phyloP scores from a whole-genome alignment of 169 alveolate species.

The Plasmodium falciparum region DNA sequence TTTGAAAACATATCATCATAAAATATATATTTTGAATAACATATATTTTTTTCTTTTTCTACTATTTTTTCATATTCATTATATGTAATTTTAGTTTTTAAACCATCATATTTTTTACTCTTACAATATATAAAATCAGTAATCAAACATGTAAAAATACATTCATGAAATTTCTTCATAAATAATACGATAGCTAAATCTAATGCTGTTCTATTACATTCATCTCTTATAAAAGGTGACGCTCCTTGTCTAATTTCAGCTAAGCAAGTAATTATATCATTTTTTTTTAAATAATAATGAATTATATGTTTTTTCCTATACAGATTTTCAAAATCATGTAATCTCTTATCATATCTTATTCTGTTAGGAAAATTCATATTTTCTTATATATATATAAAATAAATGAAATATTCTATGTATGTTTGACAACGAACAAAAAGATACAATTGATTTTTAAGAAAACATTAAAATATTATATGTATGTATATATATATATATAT shows the following conservation, averaged over 20 bases:
- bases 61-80: not conserved
- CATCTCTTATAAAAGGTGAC: conserved; percentile 78
- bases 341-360: conserved; percentile 9
- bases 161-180: conserved; percentile 61
- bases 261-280: conserved; percentile 80
- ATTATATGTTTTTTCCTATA: conserved; percentile 79
- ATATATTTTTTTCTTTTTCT: conserved; percentile 5
- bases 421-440: too few relatives aligned
- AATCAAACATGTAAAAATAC: conserved; percentile 48
- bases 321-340: conserved; percentile 31
- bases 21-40: not conserved
- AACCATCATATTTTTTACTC: not conserved
- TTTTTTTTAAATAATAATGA: conserved; percentile 78
- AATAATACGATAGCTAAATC: conserved; percentile 73
- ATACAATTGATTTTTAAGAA: too few relatives aligned
- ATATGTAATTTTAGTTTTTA: not conserved
- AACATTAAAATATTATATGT: too few relatives aligned
- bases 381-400: not conserved
- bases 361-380: conserved; percentile 3
- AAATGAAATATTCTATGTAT: too few relatives aligned
- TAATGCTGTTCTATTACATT: conserved; percentile 79
- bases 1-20: not conserved
- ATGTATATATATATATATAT: too few relatives aligned
- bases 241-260: conserved; percentile 80
- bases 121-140: conserved; percentile 34